Evolutionary conservation across 352 stramenopile genomes (phyloP).

Genomic region (Phytopythium chamaehyphon): DNA sequence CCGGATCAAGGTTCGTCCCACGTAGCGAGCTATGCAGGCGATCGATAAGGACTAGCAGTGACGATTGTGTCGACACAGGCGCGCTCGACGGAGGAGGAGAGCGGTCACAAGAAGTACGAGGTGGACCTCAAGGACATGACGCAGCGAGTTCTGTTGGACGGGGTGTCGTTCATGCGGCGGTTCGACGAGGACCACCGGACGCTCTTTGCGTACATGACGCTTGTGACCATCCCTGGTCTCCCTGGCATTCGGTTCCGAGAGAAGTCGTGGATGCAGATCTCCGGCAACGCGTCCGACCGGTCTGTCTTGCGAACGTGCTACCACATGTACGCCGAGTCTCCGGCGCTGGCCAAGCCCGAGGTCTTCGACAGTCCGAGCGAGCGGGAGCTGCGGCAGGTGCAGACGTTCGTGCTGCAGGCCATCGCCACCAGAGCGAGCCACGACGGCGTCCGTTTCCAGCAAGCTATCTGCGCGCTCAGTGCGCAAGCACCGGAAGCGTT

Average conservation of each 20-base stretch:
- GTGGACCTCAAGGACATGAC: not conserved
- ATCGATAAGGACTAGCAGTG: not conserved
- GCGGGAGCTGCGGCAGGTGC: slow-evolving; percentile 5
- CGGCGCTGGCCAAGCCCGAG: slow-evolving; percentile 2
- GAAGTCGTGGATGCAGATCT: slow-evolving; percentile 29
- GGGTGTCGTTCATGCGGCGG: slow-evolving; percentile 3
- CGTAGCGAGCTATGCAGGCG: too few relatives aligned
- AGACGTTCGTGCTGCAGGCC: not conserved
- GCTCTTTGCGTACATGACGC: not conserved
- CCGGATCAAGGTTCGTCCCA: slow-evolving; percentile 3
- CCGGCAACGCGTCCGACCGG: slow-evolving; percentile 14
- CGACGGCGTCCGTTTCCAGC: not conserved
- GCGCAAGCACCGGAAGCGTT: too few relatives aligned
- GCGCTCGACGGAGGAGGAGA: not conserved
- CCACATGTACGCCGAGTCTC: slow-evolving; percentile 18
- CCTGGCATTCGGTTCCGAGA: slow-evolving; percentile 17
- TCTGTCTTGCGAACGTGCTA: slow-evolving; percentile 24
- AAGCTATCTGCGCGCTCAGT: not conserved
- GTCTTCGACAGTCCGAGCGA: slow-evolving; percentile 2
- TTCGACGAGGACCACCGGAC: not conserved
- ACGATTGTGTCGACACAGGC: not conserved
- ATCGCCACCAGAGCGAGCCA: not conserved
- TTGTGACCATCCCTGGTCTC: not conserved
- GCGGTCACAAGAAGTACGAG: slow-evolving; percentile 5
- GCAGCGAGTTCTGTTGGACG: not conserved